A percentile compares a stretch with the other conserved stretches of the same genome.
phyloP scores from a whole-genome alignment of 352 stramenopile species.

The Globisporangium takayamanum region DNA sequence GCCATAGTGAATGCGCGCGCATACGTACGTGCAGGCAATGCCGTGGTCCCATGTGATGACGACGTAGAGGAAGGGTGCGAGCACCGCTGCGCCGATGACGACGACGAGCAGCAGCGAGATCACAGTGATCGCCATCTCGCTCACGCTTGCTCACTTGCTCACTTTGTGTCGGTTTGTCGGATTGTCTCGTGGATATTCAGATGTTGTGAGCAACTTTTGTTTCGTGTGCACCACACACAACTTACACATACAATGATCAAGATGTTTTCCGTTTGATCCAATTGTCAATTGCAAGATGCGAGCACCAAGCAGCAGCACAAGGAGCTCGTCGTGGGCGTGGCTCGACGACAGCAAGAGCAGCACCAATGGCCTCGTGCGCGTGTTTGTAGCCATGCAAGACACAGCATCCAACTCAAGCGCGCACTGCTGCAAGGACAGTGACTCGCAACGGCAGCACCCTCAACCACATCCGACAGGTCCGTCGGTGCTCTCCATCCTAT shows the following conservation, averaged over 20 bases:
- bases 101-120: constrained; percentile 29
- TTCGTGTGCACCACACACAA: too few species aligned
- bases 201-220: not conserved
- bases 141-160: not conserved
- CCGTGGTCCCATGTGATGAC: constrained; percentile 77
- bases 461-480: not conserved
- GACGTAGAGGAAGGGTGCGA: constrained; percentile 60
- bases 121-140: constrained; percentile 12
- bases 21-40: constrained; percentile 40
- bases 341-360: constrained; percentile 9
- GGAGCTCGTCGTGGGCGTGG: constrained; percentile 7
- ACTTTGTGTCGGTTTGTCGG: not conserved
- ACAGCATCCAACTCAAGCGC: not conserved
- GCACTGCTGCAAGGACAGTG: not conserved
- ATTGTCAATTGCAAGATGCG: not conserved
- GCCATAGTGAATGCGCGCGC: not conserved
- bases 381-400: constrained; percentile 19
- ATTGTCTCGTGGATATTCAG: not conserved
- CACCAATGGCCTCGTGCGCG: constrained; percentile 26
- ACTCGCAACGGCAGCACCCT: not conserved
- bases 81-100: constrained; percentile 47
- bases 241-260: too few species aligned
- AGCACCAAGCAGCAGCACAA: not conserved
- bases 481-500: too few species aligned
- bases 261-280: too few species aligned